These are phyloP conservation scores for Colletotrichum caudatum DNA, from an alignment of 2,329 filamentous ascomycete species.

Conservation along the genomic window DNA sequence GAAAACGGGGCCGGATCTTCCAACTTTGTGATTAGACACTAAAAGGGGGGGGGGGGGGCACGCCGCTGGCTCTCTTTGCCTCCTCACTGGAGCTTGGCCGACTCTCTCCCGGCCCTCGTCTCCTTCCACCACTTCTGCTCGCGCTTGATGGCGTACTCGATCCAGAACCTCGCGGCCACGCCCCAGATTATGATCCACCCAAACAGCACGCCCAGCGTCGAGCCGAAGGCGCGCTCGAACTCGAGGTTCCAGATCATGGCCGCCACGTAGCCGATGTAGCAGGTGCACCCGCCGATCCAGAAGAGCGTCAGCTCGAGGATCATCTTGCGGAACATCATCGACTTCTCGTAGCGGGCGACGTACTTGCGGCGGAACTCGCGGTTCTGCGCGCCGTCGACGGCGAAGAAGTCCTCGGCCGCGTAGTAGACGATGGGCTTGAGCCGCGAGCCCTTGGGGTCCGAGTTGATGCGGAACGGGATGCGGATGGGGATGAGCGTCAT, in stretches of 20 bases:
- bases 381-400: slow-evolving; percentile 39
- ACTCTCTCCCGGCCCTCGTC: slow-evolving; percentile 35
- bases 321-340: slow-evolving; percentile 40
- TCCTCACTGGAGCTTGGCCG: slow-evolving; percentile 36
- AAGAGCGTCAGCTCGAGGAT: slow-evolving; percentile 38
- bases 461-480: slow-evolving; percentile 39
- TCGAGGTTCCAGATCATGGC: slow-evolving; percentile 39
- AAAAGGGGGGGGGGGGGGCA: background rate
- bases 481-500: slow-evolving; percentile 36
- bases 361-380: slow-evolving; percentile 36
- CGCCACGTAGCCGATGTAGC: slow-evolving; percentile 34
- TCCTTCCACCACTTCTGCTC: slow-evolving; percentile 40
- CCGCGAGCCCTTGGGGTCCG: slow-evolving; percentile 32
- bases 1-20: too few relatives aligned
- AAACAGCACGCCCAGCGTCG: slow-evolving; percentile 32
- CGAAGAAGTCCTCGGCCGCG: slow-evolving; percentile 39
- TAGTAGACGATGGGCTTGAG: slow-evolving; percentile 41
- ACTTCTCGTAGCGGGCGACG: slow-evolving; percentile 39
- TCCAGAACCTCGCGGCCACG: slow-evolving; percentile 33
- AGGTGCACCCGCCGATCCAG: slow-evolving; percentile 38
- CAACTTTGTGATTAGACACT: too few relatives aligned
- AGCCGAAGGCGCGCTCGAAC: slow-evolving; percentile 38
- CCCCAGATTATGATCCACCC: slow-evolving; percentile 40
- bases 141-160: slow-evolving; percentile 34
- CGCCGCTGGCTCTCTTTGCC: too few relatives aligned